Percentiles rank a stretch among this genome's conserved stretches.
Evolutionary conservation across 768 basidiomycete genomes (phyloP).

Genomic region (Psilocybe azurescens): DNA sequence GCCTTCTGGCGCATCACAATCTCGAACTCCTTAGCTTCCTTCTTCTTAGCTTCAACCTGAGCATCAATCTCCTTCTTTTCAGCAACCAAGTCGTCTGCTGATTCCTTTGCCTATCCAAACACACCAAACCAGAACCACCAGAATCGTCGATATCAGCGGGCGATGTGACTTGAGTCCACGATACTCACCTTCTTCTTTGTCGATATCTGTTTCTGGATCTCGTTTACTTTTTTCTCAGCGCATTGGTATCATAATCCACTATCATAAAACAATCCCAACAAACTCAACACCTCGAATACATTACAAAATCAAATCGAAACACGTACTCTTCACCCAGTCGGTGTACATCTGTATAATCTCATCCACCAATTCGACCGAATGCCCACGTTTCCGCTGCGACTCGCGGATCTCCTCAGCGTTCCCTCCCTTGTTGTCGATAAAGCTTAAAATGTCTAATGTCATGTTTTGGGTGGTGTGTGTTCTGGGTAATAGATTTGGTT

Average conservation of each 20-base stretch:
- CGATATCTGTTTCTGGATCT: constrained; percentile 92
- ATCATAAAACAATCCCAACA: constrained; percentile 3
- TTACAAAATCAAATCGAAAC: neutral
- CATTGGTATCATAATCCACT: constrained; percentile 91
- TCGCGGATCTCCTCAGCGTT: constrained; percentile 89
- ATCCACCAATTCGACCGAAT: constrained; percentile 91
- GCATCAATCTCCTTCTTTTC: constrained; percentile 87
- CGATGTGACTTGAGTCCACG: neutral
- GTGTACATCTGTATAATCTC: constrained; percentile 91
- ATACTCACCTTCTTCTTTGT: constrained; percentile 84
- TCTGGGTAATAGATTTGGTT: neutral
- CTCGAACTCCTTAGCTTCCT: constrained; percentile 80
- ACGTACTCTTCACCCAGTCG: constrained; percentile 94
- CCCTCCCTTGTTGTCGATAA: constrained; percentile 90
- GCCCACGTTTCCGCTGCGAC: constrained; percentile 90
- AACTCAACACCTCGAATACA: neutral
- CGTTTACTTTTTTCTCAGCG: constrained; percentile 84
- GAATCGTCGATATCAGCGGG: neutral
- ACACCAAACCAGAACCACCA: neutral
- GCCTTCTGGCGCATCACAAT: constrained; percentile 80
- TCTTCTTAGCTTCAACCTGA: constrained; percentile 75
- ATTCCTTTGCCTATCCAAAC: constrained; percentile 78
- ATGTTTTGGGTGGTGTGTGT: constrained; percentile 39
- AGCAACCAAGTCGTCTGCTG: constrained; percentile 85
- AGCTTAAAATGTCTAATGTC: constrained; percentile 83